Percentiles rank a stretch among this genome's conserved stretches.
phyloP scores from a whole-genome alignment of 2,329 filamentous ascomycete species.

The Calonectria honghensis region DNA sequence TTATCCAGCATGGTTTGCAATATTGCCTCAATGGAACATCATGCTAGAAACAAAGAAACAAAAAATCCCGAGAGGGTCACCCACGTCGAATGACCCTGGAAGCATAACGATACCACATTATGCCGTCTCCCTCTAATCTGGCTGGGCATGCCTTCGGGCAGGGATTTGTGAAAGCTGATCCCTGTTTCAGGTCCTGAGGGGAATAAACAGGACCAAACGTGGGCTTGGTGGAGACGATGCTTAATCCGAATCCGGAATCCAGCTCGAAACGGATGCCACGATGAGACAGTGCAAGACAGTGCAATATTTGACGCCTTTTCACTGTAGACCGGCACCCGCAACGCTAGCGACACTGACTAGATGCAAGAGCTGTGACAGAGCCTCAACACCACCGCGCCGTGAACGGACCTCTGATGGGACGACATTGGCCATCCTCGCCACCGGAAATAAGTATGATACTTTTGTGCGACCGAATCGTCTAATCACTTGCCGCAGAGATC shows the following conservation, averaged over 20 bases:
- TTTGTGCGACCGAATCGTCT: not conserved
- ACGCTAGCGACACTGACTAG: not conserved
- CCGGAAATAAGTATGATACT: not conserved
- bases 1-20: conserved; percentile 8
- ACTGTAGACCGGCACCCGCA: conserved; percentile 13
- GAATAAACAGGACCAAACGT: conserved; percentile 32
- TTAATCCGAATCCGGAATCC: conserved; percentile 23
- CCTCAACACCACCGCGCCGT: conserved; percentile 4
- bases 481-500: not conserved
- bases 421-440: not conserved
- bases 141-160: conserved; percentile 2
- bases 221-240: conserved; percentile 3
- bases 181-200: conserved; percentile 37
- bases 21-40: conserved; percentile 16
- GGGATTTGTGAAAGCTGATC: conserved; percentile 31
- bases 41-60: conserved; percentile 26
- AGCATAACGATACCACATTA: conserved; percentile 38
- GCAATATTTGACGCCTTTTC: not conserved
- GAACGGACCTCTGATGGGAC: conserved; percentile 13
- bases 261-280: not conserved
- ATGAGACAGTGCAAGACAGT: conserved; percentile 8
- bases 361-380: conserved; percentile 6
- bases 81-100: not conserved
- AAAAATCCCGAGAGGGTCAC: not conserved
- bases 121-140: conserved; percentile 36